These are phyloP conservation scores for Vigna radiata DNA, from an alignment of 306 rosid species.

Conservation along the genomic window DNA sequence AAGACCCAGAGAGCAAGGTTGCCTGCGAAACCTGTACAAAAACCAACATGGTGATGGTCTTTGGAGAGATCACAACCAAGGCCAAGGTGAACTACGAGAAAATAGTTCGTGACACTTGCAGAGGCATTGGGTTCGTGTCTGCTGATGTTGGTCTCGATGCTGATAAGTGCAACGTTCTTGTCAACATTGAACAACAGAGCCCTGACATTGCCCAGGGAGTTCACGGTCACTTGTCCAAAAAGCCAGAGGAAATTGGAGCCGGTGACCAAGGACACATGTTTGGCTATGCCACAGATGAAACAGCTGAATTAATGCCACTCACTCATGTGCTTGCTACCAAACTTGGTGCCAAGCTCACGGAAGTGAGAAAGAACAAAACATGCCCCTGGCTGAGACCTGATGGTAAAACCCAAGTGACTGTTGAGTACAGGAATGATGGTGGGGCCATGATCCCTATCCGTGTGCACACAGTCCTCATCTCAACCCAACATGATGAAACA, in stretches of 20 bases:
- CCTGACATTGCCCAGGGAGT: slow-evolving; percentile 86
- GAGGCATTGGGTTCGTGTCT: slow-evolving; percentile 75
- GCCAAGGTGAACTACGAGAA: slow-evolving; percentile 83
- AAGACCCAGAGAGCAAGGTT: slow-evolving; percentile 77
- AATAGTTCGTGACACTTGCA: slow-evolving; percentile 77
- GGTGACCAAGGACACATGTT: slow-evolving; percentile 92
- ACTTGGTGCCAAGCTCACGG: slow-evolving; percentile 83
- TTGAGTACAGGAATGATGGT: slow-evolving; percentile 73
- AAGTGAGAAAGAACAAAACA: slow-evolving; percentile 76
- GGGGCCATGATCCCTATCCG: slow-evolving; percentile 85
- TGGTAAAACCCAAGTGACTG: slow-evolving; percentile 87
- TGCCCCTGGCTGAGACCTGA: slow-evolving; percentile 86
- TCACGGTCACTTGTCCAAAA: slow-evolving; percentile 75
- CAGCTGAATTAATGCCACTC: slow-evolving; percentile 79
- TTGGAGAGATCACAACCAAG: slow-evolving; percentile 83
- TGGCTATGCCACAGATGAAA: slow-evolving; percentile 85
- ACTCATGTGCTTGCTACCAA: slow-evolving; percentile 85
- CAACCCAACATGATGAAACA: slow-evolving; percentile 78
- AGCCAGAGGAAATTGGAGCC: slow-evolving; percentile 87
- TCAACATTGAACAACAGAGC: slow-evolving; percentile 83
- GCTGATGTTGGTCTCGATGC: slow-evolving; percentile 84
- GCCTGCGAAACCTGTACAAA: slow-evolving; percentile 92
- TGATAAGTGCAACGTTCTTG: slow-evolving; percentile 81
- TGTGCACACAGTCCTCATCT: slow-evolving; percentile 83
- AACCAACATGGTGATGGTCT: slow-evolving; percentile 93